Evolutionary conservation across 768 basidiomycete genomes (phyloP), one percentile per base, ranked within the genome.

Genomic region (Auricularia heimuer): DNA sequence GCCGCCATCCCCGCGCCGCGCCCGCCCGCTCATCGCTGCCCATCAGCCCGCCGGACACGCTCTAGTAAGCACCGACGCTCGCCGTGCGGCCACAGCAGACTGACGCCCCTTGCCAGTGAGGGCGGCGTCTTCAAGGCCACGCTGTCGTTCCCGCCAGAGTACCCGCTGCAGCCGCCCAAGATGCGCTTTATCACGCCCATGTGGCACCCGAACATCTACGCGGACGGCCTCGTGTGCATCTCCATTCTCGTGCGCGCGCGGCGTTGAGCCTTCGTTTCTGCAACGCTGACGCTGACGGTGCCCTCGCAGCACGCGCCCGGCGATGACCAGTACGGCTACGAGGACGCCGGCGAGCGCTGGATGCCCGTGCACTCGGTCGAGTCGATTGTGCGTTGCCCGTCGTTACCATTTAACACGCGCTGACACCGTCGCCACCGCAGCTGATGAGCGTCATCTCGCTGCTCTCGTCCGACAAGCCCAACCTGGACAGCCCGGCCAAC

Each of bases 181-280:
- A 92, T 98, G 92, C 86, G 84, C 24, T 99, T 99, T 72, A 84
- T 90, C 69, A 98, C 97, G 1, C 88, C 87, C 42, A 91, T 99
- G 84, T 93, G 95, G 86, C 97, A 99, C 77, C 97, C 97, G 1
- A 99, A 98, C 75, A 95, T 98, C 75, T 99, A 99, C 74, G 74
- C 89, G 3, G 90, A 94, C 75, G 96, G 96, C 21, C 83, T 82
- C 35, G 96, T 99, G 60, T 99, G 96, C 78, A 91, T 99, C 64
- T 98, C 95, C 61, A 98, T 99, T 71, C 81, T 99, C 71, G 90
- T 89, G 67, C 64, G 61, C n/a, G 14, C 60, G 21, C 39, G 39
- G 39, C 39, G 18, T 6, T 1, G 6, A 14, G 11, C 47, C 6
- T 51, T 18, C 3, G 33, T 63, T 33, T 34, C 54, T 68, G 33